These are phyloP conservation scores for Tubosaeta sp. DNA, from an alignment of 768 basidiomycete species.

Conservation along the genomic window DNA sequence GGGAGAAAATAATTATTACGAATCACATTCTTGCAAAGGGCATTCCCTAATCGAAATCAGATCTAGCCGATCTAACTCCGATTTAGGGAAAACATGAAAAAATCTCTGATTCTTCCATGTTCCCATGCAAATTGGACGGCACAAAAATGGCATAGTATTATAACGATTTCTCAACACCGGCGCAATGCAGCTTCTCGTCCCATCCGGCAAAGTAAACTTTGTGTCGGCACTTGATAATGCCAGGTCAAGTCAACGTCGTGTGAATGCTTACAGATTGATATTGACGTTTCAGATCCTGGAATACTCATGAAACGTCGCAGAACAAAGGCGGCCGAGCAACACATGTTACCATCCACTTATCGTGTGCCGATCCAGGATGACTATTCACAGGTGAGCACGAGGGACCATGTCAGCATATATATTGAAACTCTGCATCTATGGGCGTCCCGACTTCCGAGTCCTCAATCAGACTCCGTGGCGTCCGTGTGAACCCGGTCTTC, in stretches of 20 bases:
- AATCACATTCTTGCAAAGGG: neutral
- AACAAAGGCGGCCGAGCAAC: too few relatives aligned
- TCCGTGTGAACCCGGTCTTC: neutral
- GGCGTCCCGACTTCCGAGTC: neutral
- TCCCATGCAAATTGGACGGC: neutral
- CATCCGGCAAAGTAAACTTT: neutral
- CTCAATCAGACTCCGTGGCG: neutral
- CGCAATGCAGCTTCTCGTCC: neutral
- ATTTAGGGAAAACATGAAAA: neutral
- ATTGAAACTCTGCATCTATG: neutral
- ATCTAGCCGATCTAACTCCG: slow-evolving; percentile 10
- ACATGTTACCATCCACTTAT: neutral
- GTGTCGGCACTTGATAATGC: neutral
- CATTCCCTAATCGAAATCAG: slow-evolving; percentile 6
- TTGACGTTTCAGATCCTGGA: too few relatives aligned
- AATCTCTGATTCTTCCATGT: neutral
- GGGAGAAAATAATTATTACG: neutral
- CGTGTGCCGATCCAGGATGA: neutral
- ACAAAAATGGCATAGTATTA: neutral
- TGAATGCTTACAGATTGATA: neutral
- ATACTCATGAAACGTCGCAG: too few relatives aligned
- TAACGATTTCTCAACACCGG: neutral
- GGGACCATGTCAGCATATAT: neutral
- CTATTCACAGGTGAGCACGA: neutral
- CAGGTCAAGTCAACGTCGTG: neutral